A percentile compares a stretch with the other conserved stretches of the same genome.
These are phyloP conservation scores for Xanthoceras sorbifolium DNA, from an alignment of 345 rosid genomes.

Conservation along the genomic window DNA sequence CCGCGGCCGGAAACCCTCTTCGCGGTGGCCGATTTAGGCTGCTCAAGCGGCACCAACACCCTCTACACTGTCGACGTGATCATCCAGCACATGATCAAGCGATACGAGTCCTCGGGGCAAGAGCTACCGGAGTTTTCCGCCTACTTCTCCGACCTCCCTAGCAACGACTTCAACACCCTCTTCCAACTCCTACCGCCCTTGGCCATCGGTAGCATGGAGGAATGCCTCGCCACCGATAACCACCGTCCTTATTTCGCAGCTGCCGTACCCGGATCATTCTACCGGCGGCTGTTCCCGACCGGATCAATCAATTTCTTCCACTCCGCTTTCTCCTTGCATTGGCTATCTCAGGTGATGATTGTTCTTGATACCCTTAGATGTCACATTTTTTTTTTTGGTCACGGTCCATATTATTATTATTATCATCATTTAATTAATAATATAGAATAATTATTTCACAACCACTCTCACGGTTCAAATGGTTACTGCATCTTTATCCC, in stretches of 20 bases:
- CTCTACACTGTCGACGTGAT: slow-evolving; percentile 64
- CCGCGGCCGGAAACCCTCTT: slow-evolving; percentile 50
- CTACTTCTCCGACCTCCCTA: slow-evolving; percentile 88
- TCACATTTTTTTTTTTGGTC: not conserved
- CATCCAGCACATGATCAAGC: slow-evolving; percentile 74
- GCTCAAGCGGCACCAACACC: slow-evolving; percentile 83
- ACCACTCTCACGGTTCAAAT: too few relatives aligned
- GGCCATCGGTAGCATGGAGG: slow-evolving; percentile 75
- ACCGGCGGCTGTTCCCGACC: slow-evolving; percentile 81
- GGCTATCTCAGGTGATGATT: slow-evolving; percentile 84
- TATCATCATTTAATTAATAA: not conserved
- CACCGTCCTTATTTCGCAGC: slow-evolving; percentile 82
- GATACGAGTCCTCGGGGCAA: slow-evolving; percentile 55
- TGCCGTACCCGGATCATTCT: slow-evolving; percentile 88
- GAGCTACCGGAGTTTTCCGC: slow-evolving; percentile 81
- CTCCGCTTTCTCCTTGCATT: slow-evolving; percentile 91
- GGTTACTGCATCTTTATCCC: too few relatives aligned
- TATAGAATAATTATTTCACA: not conserved
- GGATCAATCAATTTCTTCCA: slow-evolving; percentile 79
- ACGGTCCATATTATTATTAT: not conserved
- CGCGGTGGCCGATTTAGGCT: slow-evolving; percentile 87
- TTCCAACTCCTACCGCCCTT: slow-evolving; percentile 85
- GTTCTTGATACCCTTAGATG: not conserved
- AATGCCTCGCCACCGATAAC: slow-evolving; percentile 69
- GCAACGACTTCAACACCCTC: slow-evolving; percentile 94